Evolutionary conservation across 129 eudicot species (phyloP), one percentile per base, ranked within the genome.

Genomic region (Lonicera japonica): DNA sequence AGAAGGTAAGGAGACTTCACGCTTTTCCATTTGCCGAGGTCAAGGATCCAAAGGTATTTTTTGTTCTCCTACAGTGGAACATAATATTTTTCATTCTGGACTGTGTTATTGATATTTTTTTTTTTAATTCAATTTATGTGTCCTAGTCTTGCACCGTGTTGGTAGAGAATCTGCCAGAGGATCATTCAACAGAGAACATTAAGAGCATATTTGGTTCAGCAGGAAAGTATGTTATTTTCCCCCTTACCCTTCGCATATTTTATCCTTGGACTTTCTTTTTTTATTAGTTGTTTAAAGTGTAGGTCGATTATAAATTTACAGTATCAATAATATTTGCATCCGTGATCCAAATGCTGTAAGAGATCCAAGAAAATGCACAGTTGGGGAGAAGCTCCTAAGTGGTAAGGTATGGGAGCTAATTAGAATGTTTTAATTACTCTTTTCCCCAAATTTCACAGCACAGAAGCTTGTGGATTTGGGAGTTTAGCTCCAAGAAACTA

Each of bases 131-230:
- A 50, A 50, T 15, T 14, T 50, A 4, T n/a, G 19, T 4, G n/a
- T 17, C 21, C 20, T 50, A 50, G 55, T 15, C 77, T 38, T 85
- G 99, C 82, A 87, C 96, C 38, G 95, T 92, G 62, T 61, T 92
- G 66, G 96, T 92, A 56, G 99, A 87, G 74, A 92, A 92, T 83
- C 77, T 92, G n/a, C 99, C 99, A 1, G 84, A 80, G 59, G 95
- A 92, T 77, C 96, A 88, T 75, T 78, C 99, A 24, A 56, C 58
- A 46, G 87, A 82, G 75, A 92, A 92, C 73, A 75, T 92, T 65
- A 70, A 63, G 67, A 83, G 74, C 45, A 74, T 88, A 54, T 88
- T 82, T 71, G 80, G 86, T 43, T 61, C 72, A 65, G 95, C 81
- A 48, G 99, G 99, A 79, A 81, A 58, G 99, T 65, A 65, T 18